Percentiles rank a stretch among this genome's conserved stretches.
Conservation (phyloP, 768 basidiomycete species). For the Neoboletus subvelutipes region DNA sequence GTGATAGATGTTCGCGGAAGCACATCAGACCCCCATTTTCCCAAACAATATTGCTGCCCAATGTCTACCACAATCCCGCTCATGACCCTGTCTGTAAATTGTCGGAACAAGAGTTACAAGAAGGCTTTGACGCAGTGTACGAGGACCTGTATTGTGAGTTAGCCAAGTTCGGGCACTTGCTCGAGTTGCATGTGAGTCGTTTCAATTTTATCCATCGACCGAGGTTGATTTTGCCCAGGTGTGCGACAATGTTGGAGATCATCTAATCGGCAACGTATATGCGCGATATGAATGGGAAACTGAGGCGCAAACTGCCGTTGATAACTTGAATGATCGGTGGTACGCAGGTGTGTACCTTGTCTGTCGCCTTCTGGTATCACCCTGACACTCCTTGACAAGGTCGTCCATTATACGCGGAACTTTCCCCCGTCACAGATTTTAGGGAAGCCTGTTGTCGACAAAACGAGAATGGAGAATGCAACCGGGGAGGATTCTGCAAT, state of each 20-base stretch:
- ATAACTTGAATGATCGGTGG: constrained; percentile 94
- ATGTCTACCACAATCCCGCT: constrained; percentile 97
- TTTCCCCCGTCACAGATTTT: constrained; percentile 98
- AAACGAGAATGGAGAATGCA: constrained; percentile 98
- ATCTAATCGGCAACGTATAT: constrained; percentile 96
- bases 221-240: constrained; percentile 47
- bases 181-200: constrained; percentile 85
- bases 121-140: constrained; percentile 91
- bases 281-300: constrained; percentile 99
- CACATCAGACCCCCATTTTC: constrained; percentile 98
- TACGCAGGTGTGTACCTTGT: constrained; percentile 70
- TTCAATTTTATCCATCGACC: not conserved
- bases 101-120: constrained; percentile 83
- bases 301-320: constrained; percentile 91
- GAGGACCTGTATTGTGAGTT: constrained; percentile 95
- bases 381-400: constrained; percentile 46
- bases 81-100: constrained; percentile 90
- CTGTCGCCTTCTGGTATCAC: constrained; percentile 1
- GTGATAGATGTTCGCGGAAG: constrained; percentile 96
- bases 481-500: constrained; percentile 97
- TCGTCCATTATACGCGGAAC: constrained; percentile 92
- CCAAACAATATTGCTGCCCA: constrained; percentile 93
- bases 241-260: constrained; percentile 99
- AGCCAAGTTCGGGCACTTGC: constrained; percentile 89
- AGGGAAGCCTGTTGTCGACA: constrained; percentile 98